Percentiles rank a stretch among this genome's conserved stretches.
Evolutionary conservation across 805 yeast genomes (phyloP).

Genomic region (Pichia rugopelliculosa): DNA sequence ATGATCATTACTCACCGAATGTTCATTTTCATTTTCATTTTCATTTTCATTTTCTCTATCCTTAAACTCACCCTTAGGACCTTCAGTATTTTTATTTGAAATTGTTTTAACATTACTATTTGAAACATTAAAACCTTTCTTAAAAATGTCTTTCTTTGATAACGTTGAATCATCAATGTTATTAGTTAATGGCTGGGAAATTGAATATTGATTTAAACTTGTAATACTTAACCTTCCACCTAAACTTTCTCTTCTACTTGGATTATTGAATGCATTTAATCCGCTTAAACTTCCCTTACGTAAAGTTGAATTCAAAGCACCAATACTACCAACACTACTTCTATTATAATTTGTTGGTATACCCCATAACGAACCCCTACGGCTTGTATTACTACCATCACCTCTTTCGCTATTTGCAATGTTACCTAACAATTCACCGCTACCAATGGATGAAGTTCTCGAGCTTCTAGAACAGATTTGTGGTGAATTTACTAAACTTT

Average conservation of each 20-base stretch:
- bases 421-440: conserved; percentile 4
- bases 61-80: conserved; percentile 4
- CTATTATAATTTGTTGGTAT: neutral
- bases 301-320: neutral
- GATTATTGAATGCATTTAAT: no score
- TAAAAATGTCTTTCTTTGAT: conserved; percentile 19
- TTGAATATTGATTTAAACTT: conserved; percentile 13
- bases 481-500: conserved; percentile 9
- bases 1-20: neutral
- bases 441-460: conserved; percentile 13
- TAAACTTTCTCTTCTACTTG: conserved; percentile 9
- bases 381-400: conserved; percentile 2
- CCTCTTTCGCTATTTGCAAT: conserved; percentile 3
- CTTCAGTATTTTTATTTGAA: neutral
- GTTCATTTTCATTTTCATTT: neutral
- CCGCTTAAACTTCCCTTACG: conserved; percentile 8
- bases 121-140: conserved; percentile 23
- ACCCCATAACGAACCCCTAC: conserved; percentile 13
- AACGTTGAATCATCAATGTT: neutral
- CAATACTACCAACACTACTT: conserved; percentile 4
- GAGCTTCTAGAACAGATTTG: conserved; percentile 8
- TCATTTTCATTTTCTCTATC: neutral
- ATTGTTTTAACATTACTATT: neutral
- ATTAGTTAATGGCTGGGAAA: conserved; percentile 1
- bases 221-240: conserved; percentile 9